These are phyloP conservation scores for Malassezia pachydermatis DNA, from an alignment of 1,284 basidiomycete genomes.

Conservation along the genomic window DNA sequence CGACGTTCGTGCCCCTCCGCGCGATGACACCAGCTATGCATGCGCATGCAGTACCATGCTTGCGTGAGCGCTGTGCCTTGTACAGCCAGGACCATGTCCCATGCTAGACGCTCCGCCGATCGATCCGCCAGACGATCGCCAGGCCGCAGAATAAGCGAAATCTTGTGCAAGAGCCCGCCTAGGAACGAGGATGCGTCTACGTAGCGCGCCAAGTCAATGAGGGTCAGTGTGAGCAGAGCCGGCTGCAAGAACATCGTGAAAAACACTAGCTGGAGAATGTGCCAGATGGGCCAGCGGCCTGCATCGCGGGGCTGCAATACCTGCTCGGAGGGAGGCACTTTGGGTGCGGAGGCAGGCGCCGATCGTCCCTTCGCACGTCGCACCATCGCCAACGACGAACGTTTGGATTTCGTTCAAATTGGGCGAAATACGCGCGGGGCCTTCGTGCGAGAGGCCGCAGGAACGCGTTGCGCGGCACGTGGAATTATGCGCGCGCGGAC, in stretches of 20 bases:
- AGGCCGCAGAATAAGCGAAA: constrained; percentile 7
- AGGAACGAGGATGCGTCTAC: not conserved
- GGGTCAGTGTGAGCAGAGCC: not conserved
- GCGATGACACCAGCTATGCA: constrained; percentile 3
- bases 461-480: too few species aligned
- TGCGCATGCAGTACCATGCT: constrained; percentile 12
- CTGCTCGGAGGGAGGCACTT: too few species aligned
- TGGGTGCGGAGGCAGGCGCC: too few species aligned
- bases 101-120: not conserved
- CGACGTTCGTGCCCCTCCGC: constrained; percentile 11
- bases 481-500: too few species aligned
- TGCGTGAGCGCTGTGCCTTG: constrained; percentile 9
- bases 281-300: constrained; percentile 8
- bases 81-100: constrained; percentile 4
- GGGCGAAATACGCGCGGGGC: too few species aligned
- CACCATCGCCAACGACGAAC: too few species aligned
- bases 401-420: too few species aligned
- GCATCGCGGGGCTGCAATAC: too few species aligned
- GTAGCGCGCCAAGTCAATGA: constrained; percentile 13
- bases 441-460: too few species aligned
- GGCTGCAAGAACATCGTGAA: constrained; percentile 12
- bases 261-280: constrained; percentile 2
- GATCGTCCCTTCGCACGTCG: too few species aligned
- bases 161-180: not conserved
- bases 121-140: not conserved